A percentile compares a stretch with the other conserved stretches of the same genome.
phyloP scores from a whole-genome alignment of 2,329 filamentous ascomycete species.

The Didymella arachidicola region DNA sequence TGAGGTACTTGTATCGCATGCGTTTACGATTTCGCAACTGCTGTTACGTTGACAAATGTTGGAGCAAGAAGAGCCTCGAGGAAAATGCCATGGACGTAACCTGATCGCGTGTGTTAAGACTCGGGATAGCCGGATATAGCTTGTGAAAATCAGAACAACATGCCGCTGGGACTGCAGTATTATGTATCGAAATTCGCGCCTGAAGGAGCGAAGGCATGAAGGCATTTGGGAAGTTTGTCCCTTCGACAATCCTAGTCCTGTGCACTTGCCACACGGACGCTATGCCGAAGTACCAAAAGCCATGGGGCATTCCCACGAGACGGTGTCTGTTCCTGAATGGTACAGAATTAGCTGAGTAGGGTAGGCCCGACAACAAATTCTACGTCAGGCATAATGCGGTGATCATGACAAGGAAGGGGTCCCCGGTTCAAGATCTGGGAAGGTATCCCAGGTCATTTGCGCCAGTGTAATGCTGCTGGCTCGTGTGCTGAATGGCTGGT shows the following conservation, averaged over 20 bases:
- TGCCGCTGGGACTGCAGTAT: constrained; percentile 48
- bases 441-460: constrained; percentile 47
- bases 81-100: constrained; percentile 37
- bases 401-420: constrained; percentile 51
- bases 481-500: constrained; percentile 53
- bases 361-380: constrained; percentile 53
- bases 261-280: constrained; percentile 55
- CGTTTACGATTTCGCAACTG: constrained; percentile 51
- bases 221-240: constrained; percentile 49
- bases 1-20: constrained; percentile 52
- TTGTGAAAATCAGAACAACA: constrained; percentile 24
- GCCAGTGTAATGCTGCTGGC: constrained; percentile 48
- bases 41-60: constrained; percentile 54
- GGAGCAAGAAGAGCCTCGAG: constrained; percentile 46
- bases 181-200: constrained; percentile 51
- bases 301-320: constrained; percentile 52
- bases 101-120: constrained; percentile 51
- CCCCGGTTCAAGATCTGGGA: constrained; percentile 51
- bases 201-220: constrained; percentile 51
- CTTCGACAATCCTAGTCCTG: constrained; percentile 50
- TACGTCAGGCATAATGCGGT: constrained; percentile 57
- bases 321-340: constrained; percentile 54
- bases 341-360: constrained; percentile 52
- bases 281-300: constrained; percentile 51
- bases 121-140: constrained; percentile 52